A percentile compares a stretch with the other conserved stretches of the same genome.
phyloP scores from a whole-genome alignment of 1,139 yeast species.

The Pichia sp. region DNA sequence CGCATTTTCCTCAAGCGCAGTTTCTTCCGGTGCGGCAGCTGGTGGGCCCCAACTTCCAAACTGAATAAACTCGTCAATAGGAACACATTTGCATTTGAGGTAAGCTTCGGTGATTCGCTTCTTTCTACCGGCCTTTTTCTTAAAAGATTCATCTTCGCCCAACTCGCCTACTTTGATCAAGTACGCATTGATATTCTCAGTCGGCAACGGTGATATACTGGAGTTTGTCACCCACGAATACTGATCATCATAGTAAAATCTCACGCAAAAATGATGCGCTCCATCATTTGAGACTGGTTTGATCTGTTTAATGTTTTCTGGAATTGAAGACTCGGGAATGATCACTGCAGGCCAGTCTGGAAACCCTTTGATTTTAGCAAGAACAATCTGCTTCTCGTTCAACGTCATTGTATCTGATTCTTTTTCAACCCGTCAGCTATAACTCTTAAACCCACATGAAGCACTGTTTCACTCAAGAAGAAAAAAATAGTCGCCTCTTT shows the following conservation, averaged over 20 bases:
- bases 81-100: conserved; percentile 21
- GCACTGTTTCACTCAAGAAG: too few species aligned
- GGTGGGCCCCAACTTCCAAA: conserved; percentile 26
- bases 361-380: conserved; percentile 71
- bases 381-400: conserved; percentile 32
- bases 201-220: conserved; percentile 32
- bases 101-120: conserved; percentile 23
- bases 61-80: conserved; percentile 17
- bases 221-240: conserved; percentile 49
- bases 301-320: conserved; percentile 28
- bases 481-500: too few species aligned
- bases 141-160: conserved; percentile 4
- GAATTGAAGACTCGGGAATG: conserved; percentile 48
- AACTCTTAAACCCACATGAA: too few species aligned
- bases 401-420: neutral
- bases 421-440: neutral
- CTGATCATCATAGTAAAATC: conserved; percentile 60
- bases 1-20: conserved; percentile 20
- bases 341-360: conserved; percentile 83
- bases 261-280: conserved; percentile 28
- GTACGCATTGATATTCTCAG: conserved; percentile 17
- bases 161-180: conserved; percentile 21
- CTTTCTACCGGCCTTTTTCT: conserved; percentile 11
- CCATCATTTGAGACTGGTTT: neutral
- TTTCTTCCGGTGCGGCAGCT: conserved; percentile 6